These are phyloP conservation scores for Melastoma candidum DNA, from an alignment of 441 rosid genomes.

Conservation along the genomic window DNA sequence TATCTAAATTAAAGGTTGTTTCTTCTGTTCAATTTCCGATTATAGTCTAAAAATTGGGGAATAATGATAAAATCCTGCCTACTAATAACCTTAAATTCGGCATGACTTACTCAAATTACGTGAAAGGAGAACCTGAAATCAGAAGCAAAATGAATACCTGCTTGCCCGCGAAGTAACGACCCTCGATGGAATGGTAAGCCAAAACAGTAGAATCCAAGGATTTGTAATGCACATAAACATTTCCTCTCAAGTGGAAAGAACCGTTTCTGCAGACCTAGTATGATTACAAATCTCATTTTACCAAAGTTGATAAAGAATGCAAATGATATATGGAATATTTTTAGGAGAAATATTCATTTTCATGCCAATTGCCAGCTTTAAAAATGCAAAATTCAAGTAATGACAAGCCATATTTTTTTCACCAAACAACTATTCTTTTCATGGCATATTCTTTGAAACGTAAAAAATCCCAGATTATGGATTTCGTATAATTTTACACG, in stretches of 20 bases:
- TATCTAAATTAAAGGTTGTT: no score
- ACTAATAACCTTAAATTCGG: not conserved
- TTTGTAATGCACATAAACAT: slow-evolving; percentile 78
- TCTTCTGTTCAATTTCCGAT: no score
- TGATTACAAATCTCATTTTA: slow-evolving; percentile 10
- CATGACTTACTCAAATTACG: not conserved
- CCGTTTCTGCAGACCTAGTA: slow-evolving; percentile 83
- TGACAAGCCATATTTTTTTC: not conserved
- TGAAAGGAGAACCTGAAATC: not conserved
- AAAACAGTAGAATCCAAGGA: slow-evolving; percentile 67
- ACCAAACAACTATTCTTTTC: not conserved
- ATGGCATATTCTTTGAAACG: no score
- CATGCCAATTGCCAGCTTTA: not conserved
- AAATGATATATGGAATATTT: not conserved
- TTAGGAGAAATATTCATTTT: not conserved
- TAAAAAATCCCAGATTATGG: no score
- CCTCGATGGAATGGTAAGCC: slow-evolving; percentile 56
- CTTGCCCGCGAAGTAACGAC: slow-evolving; percentile 89
- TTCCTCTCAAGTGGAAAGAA: slow-evolving; percentile 84
- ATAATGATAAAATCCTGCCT: no score
- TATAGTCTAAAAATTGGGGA: no score
- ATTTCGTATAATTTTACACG: no score
- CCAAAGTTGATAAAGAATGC: not conserved
- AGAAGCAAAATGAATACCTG: slow-evolving; percentile 42
- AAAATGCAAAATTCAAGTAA: not conserved